Evolutionary conservation across 148 eudicot genomes (phyloP).

Genomic region (Rhododendron molle): DNA sequence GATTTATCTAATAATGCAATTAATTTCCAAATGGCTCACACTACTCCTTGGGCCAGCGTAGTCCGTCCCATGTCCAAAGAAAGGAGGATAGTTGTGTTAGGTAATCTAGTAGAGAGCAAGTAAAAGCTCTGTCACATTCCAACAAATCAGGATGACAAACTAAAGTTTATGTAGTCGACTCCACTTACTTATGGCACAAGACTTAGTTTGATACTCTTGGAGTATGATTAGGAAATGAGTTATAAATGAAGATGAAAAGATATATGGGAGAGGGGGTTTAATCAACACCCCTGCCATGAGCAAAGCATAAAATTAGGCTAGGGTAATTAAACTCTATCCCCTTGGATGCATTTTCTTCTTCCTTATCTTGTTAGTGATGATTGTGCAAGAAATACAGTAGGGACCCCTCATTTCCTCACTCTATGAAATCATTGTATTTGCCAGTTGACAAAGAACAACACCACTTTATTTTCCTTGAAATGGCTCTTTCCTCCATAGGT

Average conservation of each 20-base stretch:
- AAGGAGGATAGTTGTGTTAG: background rate
- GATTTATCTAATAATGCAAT: background rate
- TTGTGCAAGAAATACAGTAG: no score
- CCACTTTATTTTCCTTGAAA: background rate
- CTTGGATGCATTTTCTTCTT: background rate
- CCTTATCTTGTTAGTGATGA: background rate
- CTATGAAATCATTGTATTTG: background rate
- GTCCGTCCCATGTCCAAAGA: background rate
- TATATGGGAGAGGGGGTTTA: background rate
- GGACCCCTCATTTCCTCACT: background rate
- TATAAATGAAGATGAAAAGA: background rate
- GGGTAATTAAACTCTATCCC: background rate
- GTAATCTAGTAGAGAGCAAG: background rate
- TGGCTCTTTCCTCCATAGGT: background rate
- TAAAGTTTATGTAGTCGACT: no score
- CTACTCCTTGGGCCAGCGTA: background rate
- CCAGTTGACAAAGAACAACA: background rate
- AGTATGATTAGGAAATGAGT: background rate
- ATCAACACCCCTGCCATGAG: background rate
- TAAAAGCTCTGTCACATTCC: no score
- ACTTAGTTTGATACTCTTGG: background rate
- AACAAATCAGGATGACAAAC: no score
- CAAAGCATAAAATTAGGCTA: background rate
- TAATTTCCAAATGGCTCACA: background rate
- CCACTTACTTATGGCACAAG: background rate